These are phyloP conservation scores for Neonectria punicea DNA, from an alignment of 2,329 filamentous ascomycete species.

Conservation along the genomic window DNA sequence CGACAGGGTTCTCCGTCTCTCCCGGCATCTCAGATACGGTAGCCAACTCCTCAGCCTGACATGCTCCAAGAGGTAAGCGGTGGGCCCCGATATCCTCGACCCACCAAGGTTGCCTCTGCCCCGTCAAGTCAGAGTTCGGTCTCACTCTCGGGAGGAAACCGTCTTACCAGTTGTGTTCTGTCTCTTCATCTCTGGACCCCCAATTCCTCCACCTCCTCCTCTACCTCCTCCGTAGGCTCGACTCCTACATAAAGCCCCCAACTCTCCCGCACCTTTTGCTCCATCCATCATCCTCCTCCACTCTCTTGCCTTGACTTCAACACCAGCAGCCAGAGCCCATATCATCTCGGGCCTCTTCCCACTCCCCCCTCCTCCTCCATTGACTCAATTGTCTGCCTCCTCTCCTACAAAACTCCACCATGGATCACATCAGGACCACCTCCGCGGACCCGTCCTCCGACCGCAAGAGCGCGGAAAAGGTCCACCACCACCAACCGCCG, in stretches of 20 bases:
- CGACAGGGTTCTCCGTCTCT: background rate
- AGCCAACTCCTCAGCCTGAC: background rate
- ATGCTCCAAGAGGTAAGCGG: background rate
- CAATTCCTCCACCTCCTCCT: background rate
- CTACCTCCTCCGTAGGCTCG: background rate
- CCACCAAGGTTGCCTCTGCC: background rate
- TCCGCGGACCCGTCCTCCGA: conserved; percentile 21
- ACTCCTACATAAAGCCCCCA: conserved; percentile 1
- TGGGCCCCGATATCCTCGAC: background rate
- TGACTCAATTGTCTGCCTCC: background rate
- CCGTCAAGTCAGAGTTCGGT: conserved; percentile 1
- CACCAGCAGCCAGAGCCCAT: background rate
- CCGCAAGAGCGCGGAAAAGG: conserved; percentile 26
- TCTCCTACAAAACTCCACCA: conserved; percentile 10
- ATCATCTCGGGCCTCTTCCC: background rate
- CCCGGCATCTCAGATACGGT: too few relatives aligned
- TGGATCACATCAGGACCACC: conserved; percentile 32
- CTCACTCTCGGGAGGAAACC: conserved; percentile 1
- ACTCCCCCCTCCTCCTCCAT: background rate
- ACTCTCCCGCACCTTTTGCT: background rate
- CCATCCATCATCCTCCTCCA: background rate
- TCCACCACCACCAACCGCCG: conserved; percentile 1
- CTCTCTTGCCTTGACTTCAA: background rate
- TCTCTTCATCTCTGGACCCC: background rate
- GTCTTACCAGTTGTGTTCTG: background rate